These are phyloP conservation scores for Panaeolus papilionaceus DNA, from an alignment of 768 basidiomycete genomes.

Conservation along the genomic window DNA sequence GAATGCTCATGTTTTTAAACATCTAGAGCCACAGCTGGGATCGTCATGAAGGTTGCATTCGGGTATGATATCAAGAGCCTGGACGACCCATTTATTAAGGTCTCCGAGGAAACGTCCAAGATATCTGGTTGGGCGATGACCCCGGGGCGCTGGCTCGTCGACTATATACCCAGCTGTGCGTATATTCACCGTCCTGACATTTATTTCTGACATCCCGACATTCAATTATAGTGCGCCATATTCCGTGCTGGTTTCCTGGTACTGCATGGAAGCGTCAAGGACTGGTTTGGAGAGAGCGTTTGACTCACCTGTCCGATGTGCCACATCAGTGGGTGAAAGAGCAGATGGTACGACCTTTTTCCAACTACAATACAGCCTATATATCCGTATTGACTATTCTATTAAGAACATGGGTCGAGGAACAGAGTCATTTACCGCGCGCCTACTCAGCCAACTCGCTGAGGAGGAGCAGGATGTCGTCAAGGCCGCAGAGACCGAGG, in stretches of 20 bases:
- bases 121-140: conserved; percentile 47
- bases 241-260: conserved; percentile 59
- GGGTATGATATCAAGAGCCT: conserved; percentile 42
- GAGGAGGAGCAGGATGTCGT: conserved; percentile 16
- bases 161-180: conserved; percentile 47
- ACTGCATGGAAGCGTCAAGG: conserved; percentile 55
- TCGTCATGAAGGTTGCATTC: conserved; percentile 51
- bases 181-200: background rate
- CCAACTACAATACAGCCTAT: conserved; percentile 1
- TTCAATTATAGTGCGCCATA: conserved; percentile 44
- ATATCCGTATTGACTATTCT: background rate
- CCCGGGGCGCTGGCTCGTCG: conserved; percentile 51
- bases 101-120: conserved; percentile 45
- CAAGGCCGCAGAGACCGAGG: conserved; percentile 40
- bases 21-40: conserved; percentile 42
- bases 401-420: conserved; percentile 33
- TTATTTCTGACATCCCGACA: background rate
- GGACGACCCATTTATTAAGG: conserved; percentile 44
- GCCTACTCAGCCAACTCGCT: conserved; percentile 37
- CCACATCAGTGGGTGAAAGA: conserved; percentile 53
- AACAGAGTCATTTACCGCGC: conserved; percentile 50
- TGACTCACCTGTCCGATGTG: conserved; percentile 41
- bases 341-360: conserved; percentile 41
- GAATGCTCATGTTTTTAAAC: background rate
- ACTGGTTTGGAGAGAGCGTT: conserved; percentile 43